A percentile compares a stretch with the other conserved stretches of the same genome.
phyloP scores from a whole-genome alignment of 306 rosid genomes.

The Corylus heterophylla region DNA sequence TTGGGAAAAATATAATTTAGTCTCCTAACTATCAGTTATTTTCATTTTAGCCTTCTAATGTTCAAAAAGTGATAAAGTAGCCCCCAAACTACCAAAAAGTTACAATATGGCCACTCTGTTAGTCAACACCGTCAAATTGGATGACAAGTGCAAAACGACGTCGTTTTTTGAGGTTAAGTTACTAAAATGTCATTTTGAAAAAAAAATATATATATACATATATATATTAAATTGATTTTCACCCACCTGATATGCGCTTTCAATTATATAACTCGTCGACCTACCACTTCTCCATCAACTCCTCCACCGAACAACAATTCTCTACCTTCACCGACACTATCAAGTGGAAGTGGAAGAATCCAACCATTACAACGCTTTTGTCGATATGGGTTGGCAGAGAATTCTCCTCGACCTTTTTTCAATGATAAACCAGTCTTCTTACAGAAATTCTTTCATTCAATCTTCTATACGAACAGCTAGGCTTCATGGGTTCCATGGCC shows the following conservation, averaged over 20 bases:
- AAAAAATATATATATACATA: too few species aligned
- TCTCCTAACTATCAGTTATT: too few species aligned
- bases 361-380: conserved; percentile 21
- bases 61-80: too few species aligned
- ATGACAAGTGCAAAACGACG: too few species aligned
- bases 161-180: too few species aligned
- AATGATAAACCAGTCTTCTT: conserved; percentile 9
- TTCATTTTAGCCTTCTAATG: too few species aligned
- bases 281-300: conserved; percentile 10
- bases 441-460: conserved; percentile 24
- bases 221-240: not conserved
- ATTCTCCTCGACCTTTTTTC: conserved; percentile 17
- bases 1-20: too few species aligned
- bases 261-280: conserved; percentile 11
- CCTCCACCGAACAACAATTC: not conserved
- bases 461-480: conserved; percentile 35
- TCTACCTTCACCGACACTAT: conserved; percentile 28
- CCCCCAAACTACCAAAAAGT: too few species aligned
- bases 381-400: conserved; percentile 33
- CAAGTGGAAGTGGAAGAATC: conserved; percentile 22
- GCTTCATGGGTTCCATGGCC: conserved; percentile 32
- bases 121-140: too few species aligned
- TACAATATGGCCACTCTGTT: too few species aligned
- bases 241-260: conserved; percentile 35
- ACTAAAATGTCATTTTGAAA: too few species aligned